Evolutionary conservation across 768 basidiomycete species (phyloP), one percentile per base, ranked within the genome.

Genomic region (Xerocomellus chrysenteron): DNA sequence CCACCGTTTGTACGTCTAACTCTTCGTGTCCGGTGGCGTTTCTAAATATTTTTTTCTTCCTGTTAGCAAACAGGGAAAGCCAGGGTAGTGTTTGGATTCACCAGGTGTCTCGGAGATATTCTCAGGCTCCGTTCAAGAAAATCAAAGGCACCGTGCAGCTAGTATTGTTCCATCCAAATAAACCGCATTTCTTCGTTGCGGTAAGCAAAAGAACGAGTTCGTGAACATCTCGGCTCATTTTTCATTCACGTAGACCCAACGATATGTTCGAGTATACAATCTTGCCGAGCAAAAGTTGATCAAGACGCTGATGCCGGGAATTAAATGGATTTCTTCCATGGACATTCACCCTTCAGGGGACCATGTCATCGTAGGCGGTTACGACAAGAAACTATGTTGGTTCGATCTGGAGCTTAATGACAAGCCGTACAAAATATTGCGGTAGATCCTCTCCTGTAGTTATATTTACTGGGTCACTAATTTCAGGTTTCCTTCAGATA

Each of bases 351-450:
- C 96, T 21, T 88, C 89, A 49, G 93, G 93, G 30, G 95, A 98
- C 66, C 94, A 99, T 77, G 78, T 99, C 58, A 93, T 99, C 58
- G 92, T 99, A 48, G 97, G 97, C 56, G 93, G 93, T 46, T 98
- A 98, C 73, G 97, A 99, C 76, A 88, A 91, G 63, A 97, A 98
- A 72, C 76, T 99, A 16, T 95, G 94, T 72, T 99, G 97, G 97
- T 98, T 98, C 73, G 97, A 99, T 76, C 78, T 99, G 61, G 97
- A 98, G 67, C 84, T 99, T 53, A 92, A 89, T 63, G 89, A 92
- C 60, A 97, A 96, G 72, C 97, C 97, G 1, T 99, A 96, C 82
- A 98, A 97, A 76, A 85, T 97, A 52, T 76, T 99, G 64, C 84
- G 93, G 94, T 92, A 72, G 50, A 56, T 55, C 37, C 43, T 45